phyloP scores from a whole-genome alignment of 1,139 yeast species.

The Yamadazyma triangularis region DNA sequence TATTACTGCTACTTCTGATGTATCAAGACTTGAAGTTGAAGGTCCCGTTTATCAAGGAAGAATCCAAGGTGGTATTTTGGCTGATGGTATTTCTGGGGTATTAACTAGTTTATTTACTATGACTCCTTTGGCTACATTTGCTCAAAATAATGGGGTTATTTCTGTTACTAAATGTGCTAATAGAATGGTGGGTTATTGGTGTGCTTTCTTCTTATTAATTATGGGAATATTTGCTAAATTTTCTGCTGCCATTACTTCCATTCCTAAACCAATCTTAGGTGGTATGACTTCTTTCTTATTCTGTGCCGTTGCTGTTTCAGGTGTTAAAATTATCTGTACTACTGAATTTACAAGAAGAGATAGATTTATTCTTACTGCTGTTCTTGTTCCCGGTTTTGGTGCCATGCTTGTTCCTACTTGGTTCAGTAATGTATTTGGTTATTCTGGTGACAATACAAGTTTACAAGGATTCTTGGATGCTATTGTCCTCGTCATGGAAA shows the following conservation, averaged over 20 bases:
- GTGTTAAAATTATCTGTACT: slow-evolving; percentile 72
- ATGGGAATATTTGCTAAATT: slow-evolving; percentile 89
- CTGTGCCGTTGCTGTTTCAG: slow-evolving; percentile 86
- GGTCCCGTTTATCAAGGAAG: slow-evolving; percentile 78
- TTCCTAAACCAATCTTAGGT: slow-evolving; percentile 81
- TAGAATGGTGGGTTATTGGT: slow-evolving; percentile 82
- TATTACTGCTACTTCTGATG: slow-evolving; percentile 89
- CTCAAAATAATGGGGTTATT: slow-evolving; percentile 92
- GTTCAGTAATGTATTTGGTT: slow-evolving; percentile 75
- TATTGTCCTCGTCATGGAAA: slow-evolving; percentile 76
- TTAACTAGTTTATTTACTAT: slow-evolving; percentile 70
- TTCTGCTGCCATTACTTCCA: slow-evolving; percentile 83
- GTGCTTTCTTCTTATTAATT: slow-evolving; percentile 73
- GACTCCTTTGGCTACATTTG: slow-evolving; percentile 85
- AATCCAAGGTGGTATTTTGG: slow-evolving; percentile 87
- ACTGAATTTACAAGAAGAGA: slow-evolving; percentile 83
- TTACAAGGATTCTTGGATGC: slow-evolving; percentile 75
- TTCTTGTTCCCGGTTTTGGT: slow-evolving; percentile 76
- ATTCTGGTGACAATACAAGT: slow-evolving; percentile 59
- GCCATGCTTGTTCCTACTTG: slow-evolving; percentile 71
- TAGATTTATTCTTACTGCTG: slow-evolving; percentile 74
- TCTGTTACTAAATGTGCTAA: slow-evolving; percentile 88
- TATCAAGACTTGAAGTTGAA: slow-evolving; percentile 75
- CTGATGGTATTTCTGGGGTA: slow-evolving; percentile 71
- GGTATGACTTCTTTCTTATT: slow-evolving; percentile 91